Percentiles rank a stretch among this genome's conserved stretches.
These are phyloP conservation scores for Filobasidium uniguttulatum DNA, from an alignment of 1,284 basidiomycete genomes.

Conservation along the genomic window DNA sequence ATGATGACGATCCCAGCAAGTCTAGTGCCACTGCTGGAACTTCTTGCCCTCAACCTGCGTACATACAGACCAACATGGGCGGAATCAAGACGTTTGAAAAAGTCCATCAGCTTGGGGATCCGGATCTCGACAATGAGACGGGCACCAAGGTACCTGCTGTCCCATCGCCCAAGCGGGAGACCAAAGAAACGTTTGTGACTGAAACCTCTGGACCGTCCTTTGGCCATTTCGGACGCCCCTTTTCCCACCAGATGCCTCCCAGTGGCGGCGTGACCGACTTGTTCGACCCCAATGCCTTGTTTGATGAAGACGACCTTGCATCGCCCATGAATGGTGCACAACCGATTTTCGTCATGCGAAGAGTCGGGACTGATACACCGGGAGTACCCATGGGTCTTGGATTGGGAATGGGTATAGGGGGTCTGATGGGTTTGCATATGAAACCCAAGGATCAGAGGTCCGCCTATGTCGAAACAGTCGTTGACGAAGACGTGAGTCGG, in stretches of 20 bases:
- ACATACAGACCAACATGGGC: conserved; percentile 9
- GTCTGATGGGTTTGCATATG: conserved; percentile 1
- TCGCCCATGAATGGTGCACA: conserved; percentile 3
- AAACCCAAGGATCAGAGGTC: conserved; percentile 19
- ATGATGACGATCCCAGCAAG: not conserved
- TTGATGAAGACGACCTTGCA: not conserved
- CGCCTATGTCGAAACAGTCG: conserved; percentile 31
- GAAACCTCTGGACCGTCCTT: conserved; percentile 29
- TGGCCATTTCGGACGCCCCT: conserved; percentile 25
- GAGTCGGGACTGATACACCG: conserved; percentile 18
- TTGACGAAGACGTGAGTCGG: conserved; percentile 27
- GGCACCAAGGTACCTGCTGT: too few relatives aligned
- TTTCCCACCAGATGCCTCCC: conserved; percentile 5
- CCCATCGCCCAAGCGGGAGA: conserved; percentile 18
- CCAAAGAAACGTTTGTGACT: conserved; percentile 22
- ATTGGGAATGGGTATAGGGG: conserved; percentile 8
- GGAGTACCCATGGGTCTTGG: conserved; percentile 20
- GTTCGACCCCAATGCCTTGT: conserved; percentile 1
- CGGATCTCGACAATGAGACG: too few relatives aligned
- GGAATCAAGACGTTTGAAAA: conserved; percentile 14
- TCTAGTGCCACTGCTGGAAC: not conserved
- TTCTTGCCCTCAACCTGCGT: not conserved
- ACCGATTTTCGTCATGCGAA: conserved; percentile 20
- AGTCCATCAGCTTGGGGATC: conserved; percentile 8
- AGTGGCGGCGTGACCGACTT: not conserved